Percentiles rank a stretch among this genome's conserved stretches.
These are phyloP conservation scores for Prunus kanzakura DNA, from an alignment of 306 rosid genomes.

Conservation along the genomic window DNA sequence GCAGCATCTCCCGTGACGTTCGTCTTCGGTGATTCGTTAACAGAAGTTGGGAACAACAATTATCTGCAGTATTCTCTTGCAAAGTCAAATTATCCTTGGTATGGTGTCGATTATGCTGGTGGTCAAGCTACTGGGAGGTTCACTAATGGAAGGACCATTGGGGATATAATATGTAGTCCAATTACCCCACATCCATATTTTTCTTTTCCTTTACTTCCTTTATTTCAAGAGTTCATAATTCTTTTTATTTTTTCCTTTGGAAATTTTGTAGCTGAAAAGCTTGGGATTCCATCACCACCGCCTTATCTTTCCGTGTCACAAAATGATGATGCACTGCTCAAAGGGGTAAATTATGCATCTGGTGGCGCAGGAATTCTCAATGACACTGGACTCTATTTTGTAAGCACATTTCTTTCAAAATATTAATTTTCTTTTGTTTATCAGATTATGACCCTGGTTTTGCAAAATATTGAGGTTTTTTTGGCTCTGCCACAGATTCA, in stretches of 20 bases:
- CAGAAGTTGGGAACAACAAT: slow-evolving; percentile 90
- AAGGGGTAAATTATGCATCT: slow-evolving; percentile 82
- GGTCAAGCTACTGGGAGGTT: slow-evolving; percentile 82
- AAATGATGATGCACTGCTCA: slow-evolving; percentile 51
- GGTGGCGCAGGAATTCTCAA: slow-evolving; percentile 95
- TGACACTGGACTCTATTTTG: slow-evolving; percentile 82
- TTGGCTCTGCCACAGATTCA: slow-evolving; percentile 36
- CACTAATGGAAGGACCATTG: slow-evolving; percentile 87
- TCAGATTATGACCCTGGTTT: neutral
- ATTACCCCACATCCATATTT: neutral
- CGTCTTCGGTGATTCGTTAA: slow-evolving; percentile 73
- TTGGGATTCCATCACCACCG: slow-evolving; percentile 72
- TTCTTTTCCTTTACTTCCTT: neutral
- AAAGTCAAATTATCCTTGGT: slow-evolving; percentile 73
- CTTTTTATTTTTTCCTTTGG: neutral
- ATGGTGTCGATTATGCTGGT: slow-evolving; percentile 71
- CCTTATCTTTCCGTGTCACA: slow-evolving; percentile 61
- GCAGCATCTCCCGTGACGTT: slow-evolving; percentile 38
- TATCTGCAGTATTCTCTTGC: slow-evolving; percentile 70
- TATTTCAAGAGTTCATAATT: neutral
- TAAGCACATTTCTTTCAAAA: slow-evolving; percentile 29
- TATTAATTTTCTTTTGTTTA: neutral
- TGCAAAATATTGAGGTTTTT: neutral
- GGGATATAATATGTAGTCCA: slow-evolving; percentile 64
- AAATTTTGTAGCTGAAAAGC: slow-evolving; percentile 58